Percentiles rank a stretch among this genome's conserved stretches.
phyloP scores from a whole-genome alignment of 2,329 filamentous ascomycete species.

The Pseudopithomyces maydicus region DNA sequence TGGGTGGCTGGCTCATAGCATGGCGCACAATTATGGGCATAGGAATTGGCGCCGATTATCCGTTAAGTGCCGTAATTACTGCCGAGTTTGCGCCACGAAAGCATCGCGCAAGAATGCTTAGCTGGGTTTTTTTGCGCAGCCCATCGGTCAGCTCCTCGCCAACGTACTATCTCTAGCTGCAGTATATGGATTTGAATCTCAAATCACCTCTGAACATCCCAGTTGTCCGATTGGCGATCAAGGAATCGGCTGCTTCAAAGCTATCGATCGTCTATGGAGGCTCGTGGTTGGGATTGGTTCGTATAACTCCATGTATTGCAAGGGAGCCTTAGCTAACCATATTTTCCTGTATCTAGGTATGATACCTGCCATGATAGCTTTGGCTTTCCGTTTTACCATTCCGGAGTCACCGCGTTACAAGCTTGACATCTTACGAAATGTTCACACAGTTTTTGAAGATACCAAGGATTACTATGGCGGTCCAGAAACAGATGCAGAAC shows the following conservation, averaged over 20 bases:
- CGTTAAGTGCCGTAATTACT: constrained; percentile 46
- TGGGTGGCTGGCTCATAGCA: constrained; percentile 46
- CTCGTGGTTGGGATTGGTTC: constrained; percentile 45
- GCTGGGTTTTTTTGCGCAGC: constrained; percentile 51
- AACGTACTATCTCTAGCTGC: constrained; percentile 36
- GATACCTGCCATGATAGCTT: constrained; percentile 44
- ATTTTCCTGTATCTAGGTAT: constrained; percentile 20
- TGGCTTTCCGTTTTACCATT: constrained; percentile 48
- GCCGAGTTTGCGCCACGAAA: constrained; percentile 46
- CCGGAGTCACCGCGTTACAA: constrained; percentile 48
- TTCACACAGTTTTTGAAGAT: constrained; percentile 36
- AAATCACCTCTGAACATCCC: constrained; percentile 22
- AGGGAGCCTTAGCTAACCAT: background rate
- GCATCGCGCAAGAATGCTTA: constrained; percentile 47
- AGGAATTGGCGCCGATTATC: constrained; percentile 47
- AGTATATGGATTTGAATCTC: constrained; percentile 31
- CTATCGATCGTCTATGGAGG: constrained; percentile 48
- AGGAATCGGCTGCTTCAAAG: constrained; percentile 30
- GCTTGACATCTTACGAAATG: constrained; percentile 46
- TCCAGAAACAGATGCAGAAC: constrained; percentile 28
- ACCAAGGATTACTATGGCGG: constrained; percentile 39
- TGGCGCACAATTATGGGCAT: constrained; percentile 49
- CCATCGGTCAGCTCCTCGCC: constrained; percentile 45
- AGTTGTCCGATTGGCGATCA: constrained; percentile 17
- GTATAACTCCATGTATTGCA: background rate